These are phyloP conservation scores for Fusarium euwallaceae DNA, from an alignment of 2,329 filamentous ascomycete species.

Conservation along the genomic window DNA sequence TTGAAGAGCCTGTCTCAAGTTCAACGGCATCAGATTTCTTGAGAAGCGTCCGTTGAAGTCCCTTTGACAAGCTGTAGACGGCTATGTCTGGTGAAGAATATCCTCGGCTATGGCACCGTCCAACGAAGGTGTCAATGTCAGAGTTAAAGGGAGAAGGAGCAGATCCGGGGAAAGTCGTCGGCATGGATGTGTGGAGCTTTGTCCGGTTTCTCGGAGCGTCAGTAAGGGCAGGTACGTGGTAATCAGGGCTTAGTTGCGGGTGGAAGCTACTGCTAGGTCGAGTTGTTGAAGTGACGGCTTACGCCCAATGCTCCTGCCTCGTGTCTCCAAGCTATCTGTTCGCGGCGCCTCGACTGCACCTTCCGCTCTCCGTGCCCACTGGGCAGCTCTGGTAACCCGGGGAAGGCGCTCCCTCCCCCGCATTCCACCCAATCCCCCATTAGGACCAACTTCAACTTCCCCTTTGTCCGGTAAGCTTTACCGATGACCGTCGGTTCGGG, in stretches of 20 bases:
- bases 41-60: conserved; percentile 18
- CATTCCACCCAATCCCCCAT: conserved; percentile 12
- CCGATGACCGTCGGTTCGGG: conserved; percentile 30
- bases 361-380: conserved; percentile 14
- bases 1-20: conserved; percentile 26
- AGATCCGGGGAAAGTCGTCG: conserved; percentile 4
- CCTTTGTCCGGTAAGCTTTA: conserved; percentile 32
- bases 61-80: conserved; percentile 14
- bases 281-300: background rate
- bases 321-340: conserved; percentile 5
- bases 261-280: background rate
- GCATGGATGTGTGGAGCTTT: conserved; percentile 9
- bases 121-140: background rate
- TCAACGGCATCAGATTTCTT: conserved; percentile 31
- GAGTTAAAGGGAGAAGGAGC: conserved; percentile 5
- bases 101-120: conserved; percentile 7
- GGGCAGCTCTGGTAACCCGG: conserved; percentile 8
- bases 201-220: background rate
- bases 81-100: conserved; percentile 15
- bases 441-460: conserved; percentile 4
- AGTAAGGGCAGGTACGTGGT: background rate
- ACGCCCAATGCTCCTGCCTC: conserved; percentile 13
- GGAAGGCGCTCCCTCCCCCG: conserved; percentile 22
- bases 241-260: background rate
- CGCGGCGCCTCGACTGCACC: background rate